Percentiles rank a stretch among this genome's conserved stretches.
These are phyloP conservation scores for Podila horticola DNA, from an alignment of 192 early-diverging fungal genomes.

Conservation along the genomic window DNA sequence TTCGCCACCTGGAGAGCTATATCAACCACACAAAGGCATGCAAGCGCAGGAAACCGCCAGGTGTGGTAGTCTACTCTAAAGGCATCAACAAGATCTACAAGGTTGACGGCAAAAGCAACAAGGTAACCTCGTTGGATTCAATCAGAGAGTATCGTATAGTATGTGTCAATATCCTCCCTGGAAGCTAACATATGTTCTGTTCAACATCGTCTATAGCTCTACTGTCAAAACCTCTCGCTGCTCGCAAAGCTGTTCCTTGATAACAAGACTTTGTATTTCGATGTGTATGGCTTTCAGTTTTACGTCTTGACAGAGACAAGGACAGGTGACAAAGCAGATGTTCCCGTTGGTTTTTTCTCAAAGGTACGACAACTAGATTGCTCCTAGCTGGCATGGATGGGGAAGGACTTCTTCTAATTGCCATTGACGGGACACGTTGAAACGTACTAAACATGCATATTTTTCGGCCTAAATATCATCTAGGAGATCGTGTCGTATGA, in stretches of 20 bases:
- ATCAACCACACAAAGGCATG: conserved; percentile 62
- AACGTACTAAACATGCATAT: not conserved
- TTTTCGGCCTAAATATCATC: not conserved
- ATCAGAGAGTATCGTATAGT: too few species aligned
- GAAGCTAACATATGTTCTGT: not conserved
- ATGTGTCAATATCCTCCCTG: not conserved
- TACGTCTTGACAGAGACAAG: conserved; percentile 83
- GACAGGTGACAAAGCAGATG: conserved; percentile 53
- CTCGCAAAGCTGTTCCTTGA: conserved; percentile 96
- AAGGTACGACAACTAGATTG: conserved; percentile 67
- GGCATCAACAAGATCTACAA: conserved; percentile 76
- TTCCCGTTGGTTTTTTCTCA: conserved; percentile 95
- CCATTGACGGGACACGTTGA: not conserved
- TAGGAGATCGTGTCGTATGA: conserved; percentile 89
- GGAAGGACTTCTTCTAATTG: conserved; percentile 3
- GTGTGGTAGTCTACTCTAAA: conserved; percentile 84
- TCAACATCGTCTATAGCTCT: conserved; percentile 63
- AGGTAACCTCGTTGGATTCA: conserved; percentile 54
- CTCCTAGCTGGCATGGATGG: not conserved
- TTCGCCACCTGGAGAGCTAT: conserved; percentile 73
- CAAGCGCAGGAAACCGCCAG: conserved; percentile 73
- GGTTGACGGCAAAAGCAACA: conserved; percentile 88
- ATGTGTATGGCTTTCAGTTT: conserved; percentile 93
- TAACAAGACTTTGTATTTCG: conserved; percentile 97
- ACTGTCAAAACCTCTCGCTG: conserved; percentile 95